Evolutionary conservation across 768 basidiomycete genomes (phyloP).

Genomic region (Leccinum imitatum): DNA sequence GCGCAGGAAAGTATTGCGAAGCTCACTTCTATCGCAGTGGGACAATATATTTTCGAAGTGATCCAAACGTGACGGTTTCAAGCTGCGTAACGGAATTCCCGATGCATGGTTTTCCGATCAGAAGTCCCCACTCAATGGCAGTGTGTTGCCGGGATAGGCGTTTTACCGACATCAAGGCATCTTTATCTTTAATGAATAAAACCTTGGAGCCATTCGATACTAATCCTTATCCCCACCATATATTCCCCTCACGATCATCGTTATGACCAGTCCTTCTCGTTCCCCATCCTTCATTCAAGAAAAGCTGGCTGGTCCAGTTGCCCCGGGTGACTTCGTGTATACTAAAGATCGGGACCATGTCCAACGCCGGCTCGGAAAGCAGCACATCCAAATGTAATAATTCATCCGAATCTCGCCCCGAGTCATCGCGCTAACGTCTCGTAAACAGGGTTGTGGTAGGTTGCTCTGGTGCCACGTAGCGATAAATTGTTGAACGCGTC

Average conservation of each 20-base stretch:
- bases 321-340: slow-evolving; percentile 17
- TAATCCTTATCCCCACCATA: not conserved
- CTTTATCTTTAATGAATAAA: not conserved
- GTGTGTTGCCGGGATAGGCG: not conserved
- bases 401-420: not conserved
- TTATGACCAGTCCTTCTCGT: not conserved
- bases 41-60: not conserved
- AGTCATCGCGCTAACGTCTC: not conserved
- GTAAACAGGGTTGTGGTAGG: slow-evolving; percentile 24
- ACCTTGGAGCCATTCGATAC: not conserved
- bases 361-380: slow-evolving; percentile 19
- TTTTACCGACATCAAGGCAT: not conserved
- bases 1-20: not conserved
- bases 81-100: not conserved
- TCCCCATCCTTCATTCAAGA: not conserved
- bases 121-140: not conserved
- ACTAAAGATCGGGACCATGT: slow-evolving; percentile 17
- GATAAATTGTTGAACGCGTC: not conserved
- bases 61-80: not conserved
- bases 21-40: not conserved
- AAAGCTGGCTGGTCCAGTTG: not conserved
- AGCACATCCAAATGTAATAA: slow-evolving; percentile 24
- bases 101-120: no score
- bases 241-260: not conserved
- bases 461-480: not conserved